A percentile compares a stretch with the other conserved stretches of the same genome.
Evolutionary conservation across 192 early-diverging fungal genomes (phyloP).

Genomic region (Coemansia sp.): DNA sequence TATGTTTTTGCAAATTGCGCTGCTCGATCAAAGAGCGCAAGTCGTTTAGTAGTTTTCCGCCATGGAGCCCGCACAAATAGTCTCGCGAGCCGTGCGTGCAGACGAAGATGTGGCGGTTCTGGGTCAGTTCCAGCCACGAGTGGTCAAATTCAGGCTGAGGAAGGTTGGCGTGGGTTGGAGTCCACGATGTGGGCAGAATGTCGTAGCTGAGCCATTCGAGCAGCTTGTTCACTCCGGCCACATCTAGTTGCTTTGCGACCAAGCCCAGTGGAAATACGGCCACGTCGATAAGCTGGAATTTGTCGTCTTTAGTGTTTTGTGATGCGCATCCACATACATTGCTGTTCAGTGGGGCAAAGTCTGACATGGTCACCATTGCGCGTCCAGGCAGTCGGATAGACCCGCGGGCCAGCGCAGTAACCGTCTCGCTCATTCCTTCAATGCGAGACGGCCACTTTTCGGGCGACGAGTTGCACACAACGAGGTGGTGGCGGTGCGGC

Average conservation of each 20-base stretch:
- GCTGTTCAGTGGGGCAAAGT: slow-evolving; percentile 33
- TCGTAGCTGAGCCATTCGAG: slow-evolving; percentile 38
- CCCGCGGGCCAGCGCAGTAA: slow-evolving; percentile 40
- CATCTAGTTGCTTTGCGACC: slow-evolving; percentile 41
- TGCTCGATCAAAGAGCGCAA: slow-evolving; percentile 24
- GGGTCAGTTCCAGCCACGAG: slow-evolving; percentile 39
- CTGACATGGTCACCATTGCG: slow-evolving; percentile 51
- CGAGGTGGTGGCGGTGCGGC: slow-evolving; percentile 38
- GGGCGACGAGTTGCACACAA: slow-evolving; percentile 47
- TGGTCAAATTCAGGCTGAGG: slow-evolving; percentile 41
- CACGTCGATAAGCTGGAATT: slow-evolving; percentile 33
- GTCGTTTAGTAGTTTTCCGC: slow-evolving; percentile 30
- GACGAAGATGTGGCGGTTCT: slow-evolving; percentile 51
- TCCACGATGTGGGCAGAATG: slow-evolving; percentile 33
- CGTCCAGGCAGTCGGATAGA: slow-evolving; percentile 30
- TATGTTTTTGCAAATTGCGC: slow-evolving; percentile 17
- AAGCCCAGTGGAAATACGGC: slow-evolving; percentile 43
- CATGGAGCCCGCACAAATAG: slow-evolving; percentile 36
- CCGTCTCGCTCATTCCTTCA: slow-evolving; percentile 43
- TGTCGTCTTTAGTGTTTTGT: neutral
- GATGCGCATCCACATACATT: slow-evolving; percentile 5
- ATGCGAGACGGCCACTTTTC: slow-evolving; percentile 46
- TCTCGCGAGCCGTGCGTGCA: slow-evolving; percentile 53
- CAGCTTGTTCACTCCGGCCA: slow-evolving; percentile 17
- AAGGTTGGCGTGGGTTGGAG: slow-evolving; percentile 9